Evolutionary conservation across 148 eudicot genomes (phyloP), one percentile per base, ranked within the genome.

Genomic region (Fagopyrum esculentum): DNA sequence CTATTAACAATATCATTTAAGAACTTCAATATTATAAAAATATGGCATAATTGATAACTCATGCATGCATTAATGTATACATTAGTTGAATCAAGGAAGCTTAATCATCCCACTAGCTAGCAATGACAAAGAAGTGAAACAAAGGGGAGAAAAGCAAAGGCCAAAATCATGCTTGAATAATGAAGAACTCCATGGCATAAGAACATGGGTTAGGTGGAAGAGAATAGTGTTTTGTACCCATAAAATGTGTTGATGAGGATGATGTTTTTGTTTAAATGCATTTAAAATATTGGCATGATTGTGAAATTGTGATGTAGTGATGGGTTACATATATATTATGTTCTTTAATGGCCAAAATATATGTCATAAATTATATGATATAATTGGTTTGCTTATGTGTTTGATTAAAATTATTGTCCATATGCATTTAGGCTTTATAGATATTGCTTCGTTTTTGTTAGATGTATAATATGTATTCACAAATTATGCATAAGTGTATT

Each of bases 131-230:
- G 43, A 45, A 79, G 22, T 9, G 47, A 68, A 35, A 35, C 40
- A 35, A 35, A 35, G 40, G 40, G 40, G 26, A 22, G 26, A 22
- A 22, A 22, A 22, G 26, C 26, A 22, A 22, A 66, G 45, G 46
- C 12, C 47, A 35, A 8, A 35, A 68, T 40, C 45, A 35, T 69
- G 73, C 47, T 0, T 69, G 22, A 43, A 9, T 13, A 45, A 5
- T 69, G 19, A 44, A 40, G 49, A 69, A 15, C 44, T 26, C 43
- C 30, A 57, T 35, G 47, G 4, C 71, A 35, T 68, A 45, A 68
- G 47, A 74, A 45, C 46, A 69, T 56, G 72, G 45, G 45, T 57
- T 45, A 73, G 51, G 15, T 64, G 49, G 71, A 26, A 22, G 40
- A 35, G 0, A 35, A 61, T 61, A 61, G 43, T 61, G 10, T 29